These are phyloP conservation scores for Pilaira anomala DNA, from an alignment of 192 early-diverging fungal species.

Conservation along the genomic window DNA sequence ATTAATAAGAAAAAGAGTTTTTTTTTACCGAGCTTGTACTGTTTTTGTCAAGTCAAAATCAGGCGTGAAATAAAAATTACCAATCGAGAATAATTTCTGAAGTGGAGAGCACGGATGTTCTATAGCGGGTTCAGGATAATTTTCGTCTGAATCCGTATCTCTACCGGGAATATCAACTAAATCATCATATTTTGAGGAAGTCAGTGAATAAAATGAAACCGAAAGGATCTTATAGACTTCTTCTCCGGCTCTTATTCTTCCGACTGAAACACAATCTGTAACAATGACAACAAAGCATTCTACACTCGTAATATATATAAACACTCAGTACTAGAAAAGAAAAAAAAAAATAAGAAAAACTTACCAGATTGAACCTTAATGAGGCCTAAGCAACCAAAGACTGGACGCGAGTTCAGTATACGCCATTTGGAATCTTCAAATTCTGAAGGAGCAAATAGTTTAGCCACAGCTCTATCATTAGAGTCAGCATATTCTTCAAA, in stretches of 20 bases:
- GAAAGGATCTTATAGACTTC: slow-evolving; percentile 67
- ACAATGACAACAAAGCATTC: slow-evolving; percentile 71
- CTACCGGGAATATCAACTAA: slow-evolving; percentile 34
- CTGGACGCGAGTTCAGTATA: slow-evolving; percentile 40
- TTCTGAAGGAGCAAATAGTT: slow-evolving; percentile 30
- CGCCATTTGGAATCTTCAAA: slow-evolving; percentile 41
- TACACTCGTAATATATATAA: slow-evolving; percentile 22
- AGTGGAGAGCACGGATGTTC: slow-evolving; percentile 78
- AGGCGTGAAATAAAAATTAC: slow-evolving; percentile 91
- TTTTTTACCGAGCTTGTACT: slow-evolving; percentile 62
- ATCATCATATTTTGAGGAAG: slow-evolving; percentile 69
- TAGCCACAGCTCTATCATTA: slow-evolving; percentile 34
- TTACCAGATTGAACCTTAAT: slow-evolving; percentile 53
- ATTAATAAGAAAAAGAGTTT: slow-evolving; percentile 6
- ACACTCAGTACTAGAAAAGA: slow-evolving; percentile 10
- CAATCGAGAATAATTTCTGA: slow-evolving; percentile 75
- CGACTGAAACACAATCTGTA: slow-evolving; percentile 61
- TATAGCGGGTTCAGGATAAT: slow-evolving; percentile 36
- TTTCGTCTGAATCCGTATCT: slow-evolving; percentile 39
- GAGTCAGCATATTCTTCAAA: slow-evolving; percentile 27
- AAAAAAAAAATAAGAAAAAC: too few relatives aligned
- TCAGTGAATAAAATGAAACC: slow-evolving; percentile 78
- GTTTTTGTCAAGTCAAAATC: slow-evolving; percentile 86
- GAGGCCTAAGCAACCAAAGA: slow-evolving; percentile 56
- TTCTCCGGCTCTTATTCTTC: slow-evolving; percentile 56